A percentile compares a stretch with the other conserved stretches of the same genome.
Conservation (phyloP, 1,284 basidiomycete genomes). For the Ustilago xerochloae region DNA sequence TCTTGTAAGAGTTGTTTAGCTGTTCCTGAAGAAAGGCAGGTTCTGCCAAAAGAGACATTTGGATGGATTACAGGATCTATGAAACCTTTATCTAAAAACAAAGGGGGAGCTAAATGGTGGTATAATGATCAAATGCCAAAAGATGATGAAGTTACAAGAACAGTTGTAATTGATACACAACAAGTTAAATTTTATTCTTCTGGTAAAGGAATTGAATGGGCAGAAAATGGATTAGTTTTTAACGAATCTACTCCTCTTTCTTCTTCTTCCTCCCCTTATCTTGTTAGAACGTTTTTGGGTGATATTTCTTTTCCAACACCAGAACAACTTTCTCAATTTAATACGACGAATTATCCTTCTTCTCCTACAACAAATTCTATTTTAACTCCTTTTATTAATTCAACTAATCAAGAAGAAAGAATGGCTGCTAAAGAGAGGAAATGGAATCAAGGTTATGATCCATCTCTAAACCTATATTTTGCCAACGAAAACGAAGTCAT, state of each 20-base stretch:
- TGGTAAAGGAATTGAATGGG: constrained; percentile 38
- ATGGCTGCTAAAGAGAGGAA: not conserved
- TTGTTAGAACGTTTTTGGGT: constrained; percentile 39
- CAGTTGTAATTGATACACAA: constrained; percentile 47
- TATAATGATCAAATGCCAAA: constrained; percentile 13
- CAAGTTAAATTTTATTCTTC: constrained; percentile 25
- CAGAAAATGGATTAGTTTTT: constrained; percentile 16
- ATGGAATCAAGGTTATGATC: constrained; percentile 23
- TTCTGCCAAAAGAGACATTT: constrained; percentile 35
- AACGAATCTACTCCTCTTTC: constrained; percentile 9
- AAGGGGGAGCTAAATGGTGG: constrained; percentile 8
- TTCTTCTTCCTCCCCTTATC: constrained; percentile 20
- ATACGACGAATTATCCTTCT: constrained; percentile 19
- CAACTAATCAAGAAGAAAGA: not conserved
- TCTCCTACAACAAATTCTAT: too few relatives aligned
- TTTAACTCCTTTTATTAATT: too few relatives aligned
- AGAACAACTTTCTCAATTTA: not conserved
- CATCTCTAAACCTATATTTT: constrained; percentile 29
- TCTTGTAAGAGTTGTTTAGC: not conserved
- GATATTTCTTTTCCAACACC: constrained; percentile 8
- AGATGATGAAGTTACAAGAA: constrained; percentile 43
- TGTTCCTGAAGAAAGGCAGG: not conserved
- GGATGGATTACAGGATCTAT: constrained; percentile 40
- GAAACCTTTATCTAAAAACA: constrained; percentile 16
- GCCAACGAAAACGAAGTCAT: constrained; percentile 39